Percentiles rank a stretch among this genome's conserved stretches.
These are phyloP conservation scores for Colletotrichum lentis DNA, from an alignment of 2,329 filamentous ascomycete genomes.

Conservation along the genomic window DNA sequence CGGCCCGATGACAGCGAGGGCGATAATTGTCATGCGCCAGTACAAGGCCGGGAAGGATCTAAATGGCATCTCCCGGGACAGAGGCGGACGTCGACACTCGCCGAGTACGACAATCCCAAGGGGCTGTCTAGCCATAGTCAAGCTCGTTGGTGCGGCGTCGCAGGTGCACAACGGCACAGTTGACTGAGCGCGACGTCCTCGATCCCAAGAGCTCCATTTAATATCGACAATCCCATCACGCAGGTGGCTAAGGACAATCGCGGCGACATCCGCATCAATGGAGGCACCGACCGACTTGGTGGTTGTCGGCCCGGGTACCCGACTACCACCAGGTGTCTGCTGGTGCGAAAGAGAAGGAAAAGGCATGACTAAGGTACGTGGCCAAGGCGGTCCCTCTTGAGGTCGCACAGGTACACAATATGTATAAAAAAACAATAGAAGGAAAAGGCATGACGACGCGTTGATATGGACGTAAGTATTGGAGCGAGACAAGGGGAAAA, in stretches of 20 bases:
- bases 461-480: neutral
- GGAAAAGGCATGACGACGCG: neutral
- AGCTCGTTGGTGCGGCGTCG: slow-evolving; percentile 70
- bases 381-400: too few species aligned
- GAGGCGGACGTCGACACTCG: slow-evolving; percentile 81
- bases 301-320: slow-evolving; percentile 29
- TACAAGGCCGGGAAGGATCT: slow-evolving; percentile 86
- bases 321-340: neutral
- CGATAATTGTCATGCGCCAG: slow-evolving; percentile 80
- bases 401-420: too few species aligned
- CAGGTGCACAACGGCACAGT: slow-evolving; percentile 81
- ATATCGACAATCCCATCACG: slow-evolving; percentile 77
- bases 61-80: slow-evolving; percentile 76
- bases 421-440: too few species aligned
- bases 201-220: slow-evolving; percentile 76
- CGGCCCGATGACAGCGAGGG: slow-evolving; percentile 83
- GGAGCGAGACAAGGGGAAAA: neutral
- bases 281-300: slow-evolving; percentile 67
- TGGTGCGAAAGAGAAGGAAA: neutral
- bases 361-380: too few species aligned
- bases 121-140: slow-evolving; percentile 86
- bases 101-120: slow-evolving; percentile 79
- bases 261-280: slow-evolving; percentile 74
- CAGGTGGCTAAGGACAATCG: slow-evolving; percentile 81
- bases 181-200: slow-evolving; percentile 73